A percentile compares a stretch with the other conserved stretches of the same genome.
Evolutionary conservation across 106 monocot species (phyloP).

Genomic region (Allium cepa): DNA sequence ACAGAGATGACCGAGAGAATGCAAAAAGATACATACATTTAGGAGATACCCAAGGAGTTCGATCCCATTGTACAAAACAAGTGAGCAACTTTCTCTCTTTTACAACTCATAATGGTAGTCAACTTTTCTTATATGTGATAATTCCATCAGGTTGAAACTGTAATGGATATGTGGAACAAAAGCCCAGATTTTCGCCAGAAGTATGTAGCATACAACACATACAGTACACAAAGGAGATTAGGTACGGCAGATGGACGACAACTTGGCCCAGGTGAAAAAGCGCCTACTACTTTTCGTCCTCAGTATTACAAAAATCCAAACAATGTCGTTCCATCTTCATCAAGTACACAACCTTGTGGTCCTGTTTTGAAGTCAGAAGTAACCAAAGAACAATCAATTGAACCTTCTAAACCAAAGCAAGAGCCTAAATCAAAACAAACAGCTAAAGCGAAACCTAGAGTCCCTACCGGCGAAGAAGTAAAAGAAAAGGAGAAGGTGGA

Average conservation of each 20-base stretch:
- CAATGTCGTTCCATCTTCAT: slow-evolving; percentile 2
- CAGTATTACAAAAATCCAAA: slow-evolving; percentile 6
- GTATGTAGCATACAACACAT: slow-evolving; percentile 57
- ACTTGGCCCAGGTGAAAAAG: slow-evolving; percentile 59
- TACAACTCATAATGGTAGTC: no score
- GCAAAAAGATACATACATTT: slow-evolving; percentile 5
- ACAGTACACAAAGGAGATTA: slow-evolving; percentile 60
- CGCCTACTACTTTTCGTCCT: slow-evolving; percentile 17
- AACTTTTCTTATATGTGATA: no score
- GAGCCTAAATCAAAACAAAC: slow-evolving; percentile 15
- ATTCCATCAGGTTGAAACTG: slow-evolving; percentile 47
- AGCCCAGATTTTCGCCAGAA: slow-evolving; percentile 57
- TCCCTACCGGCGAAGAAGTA: slow-evolving; percentile 6
- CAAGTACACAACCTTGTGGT: background rate
- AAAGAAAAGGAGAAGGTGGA: slow-evolving; percentile 15
- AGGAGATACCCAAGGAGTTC: slow-evolving; percentile 12
- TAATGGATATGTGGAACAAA: slow-evolving; percentile 84
- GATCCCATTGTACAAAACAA: slow-evolving; percentile 18
- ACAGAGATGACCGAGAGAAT: slow-evolving; percentile 5
- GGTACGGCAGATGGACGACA: slow-evolving; percentile 64
- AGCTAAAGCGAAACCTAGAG: slow-evolving; percentile 18
- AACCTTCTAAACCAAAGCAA: slow-evolving; percentile 8
- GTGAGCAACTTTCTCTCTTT: background rate
- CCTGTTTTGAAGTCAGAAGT: slow-evolving; percentile 5
- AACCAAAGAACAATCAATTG: slow-evolving; percentile 2